These are phyloP conservation scores for Tritrichomonas musculus DNA, from an alignment of 208 protist species.

Conservation along the genomic window DNA sequence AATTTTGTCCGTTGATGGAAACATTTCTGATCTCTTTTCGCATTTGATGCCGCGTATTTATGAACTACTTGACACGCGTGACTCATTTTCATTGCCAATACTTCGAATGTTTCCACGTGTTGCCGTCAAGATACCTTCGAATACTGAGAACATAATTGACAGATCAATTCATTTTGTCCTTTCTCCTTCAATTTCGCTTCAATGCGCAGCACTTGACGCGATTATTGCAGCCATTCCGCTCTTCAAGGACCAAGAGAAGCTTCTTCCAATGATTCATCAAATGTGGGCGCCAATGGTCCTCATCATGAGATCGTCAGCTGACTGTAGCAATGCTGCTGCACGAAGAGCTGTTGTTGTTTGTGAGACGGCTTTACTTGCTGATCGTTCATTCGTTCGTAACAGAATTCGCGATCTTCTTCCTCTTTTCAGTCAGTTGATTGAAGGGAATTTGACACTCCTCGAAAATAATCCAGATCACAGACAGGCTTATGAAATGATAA, in stretches of 20 bases:
- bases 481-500: background rate
- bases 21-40: background rate
- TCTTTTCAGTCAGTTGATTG: background rate
- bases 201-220: background rate
- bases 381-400: background rate
- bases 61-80: background rate
- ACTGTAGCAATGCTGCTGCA: background rate
- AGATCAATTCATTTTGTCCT: conserved; percentile 8
- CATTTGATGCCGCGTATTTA: background rate
- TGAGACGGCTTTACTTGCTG: background rate
- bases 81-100: background rate
- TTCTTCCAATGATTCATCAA: conserved; percentile 28
- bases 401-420: background rate
- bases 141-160: background rate
- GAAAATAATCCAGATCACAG: background rate
- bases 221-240: background rate
- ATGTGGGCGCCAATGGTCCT: background rate
- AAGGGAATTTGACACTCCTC: background rate
- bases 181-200: background rate
- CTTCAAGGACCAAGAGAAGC: background rate
- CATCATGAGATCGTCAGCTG: background rate
- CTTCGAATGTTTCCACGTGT: background rate
- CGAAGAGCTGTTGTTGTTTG: background rate
- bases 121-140: background rate
- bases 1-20: conserved; percentile 14